phyloP scores from a whole-genome alignment of 805 yeast genomes.

The Saturnispora besseyi region DNA sequence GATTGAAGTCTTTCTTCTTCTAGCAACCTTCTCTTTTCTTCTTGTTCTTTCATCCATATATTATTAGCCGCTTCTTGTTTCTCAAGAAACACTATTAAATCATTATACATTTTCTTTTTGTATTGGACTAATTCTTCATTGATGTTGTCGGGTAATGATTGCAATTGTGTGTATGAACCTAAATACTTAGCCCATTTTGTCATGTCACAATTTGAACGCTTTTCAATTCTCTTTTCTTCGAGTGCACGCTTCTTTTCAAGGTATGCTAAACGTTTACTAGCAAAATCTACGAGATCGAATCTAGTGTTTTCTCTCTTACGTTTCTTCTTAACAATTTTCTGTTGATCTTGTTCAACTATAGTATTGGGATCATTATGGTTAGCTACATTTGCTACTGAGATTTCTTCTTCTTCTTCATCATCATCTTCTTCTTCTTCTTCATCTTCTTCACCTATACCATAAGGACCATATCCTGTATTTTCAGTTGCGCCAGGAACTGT shows the following conservation, averaged over 20 bases:
- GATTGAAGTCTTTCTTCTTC: conserved; percentile 16
- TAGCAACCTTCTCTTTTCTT: conserved; percentile 21
- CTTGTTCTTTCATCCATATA: conserved; percentile 20
- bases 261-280: conserved; percentile 36
- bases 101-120: conserved; percentile 16
- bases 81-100: conserved; percentile 22
- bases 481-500: background rate
- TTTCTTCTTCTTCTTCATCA: background rate
- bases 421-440: background rate
- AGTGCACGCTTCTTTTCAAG: conserved; percentile 28
- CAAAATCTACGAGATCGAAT: conserved; percentile 52
- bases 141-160: conserved; percentile 19
- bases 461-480: background rate
- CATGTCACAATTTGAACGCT: conserved; percentile 27
- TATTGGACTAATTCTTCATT: conserved; percentile 14
- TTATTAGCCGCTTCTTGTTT: conserved; percentile 22
- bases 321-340: conserved; percentile 2
- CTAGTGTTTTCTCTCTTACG: conserved; percentile 8
- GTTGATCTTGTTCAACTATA: background rate
- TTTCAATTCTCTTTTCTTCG: conserved; percentile 28
- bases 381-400: background rate
- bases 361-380: background rate
- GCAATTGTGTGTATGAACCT: conserved; percentile 25
- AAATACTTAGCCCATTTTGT: conserved; percentile 24
- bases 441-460: background rate